Evolutionary conservation across 371 early-diverging fungal genomes (phyloP), one percentile per base, ranked within the genome.

Genomic region (Apophysomyces variabilis): DNA sequence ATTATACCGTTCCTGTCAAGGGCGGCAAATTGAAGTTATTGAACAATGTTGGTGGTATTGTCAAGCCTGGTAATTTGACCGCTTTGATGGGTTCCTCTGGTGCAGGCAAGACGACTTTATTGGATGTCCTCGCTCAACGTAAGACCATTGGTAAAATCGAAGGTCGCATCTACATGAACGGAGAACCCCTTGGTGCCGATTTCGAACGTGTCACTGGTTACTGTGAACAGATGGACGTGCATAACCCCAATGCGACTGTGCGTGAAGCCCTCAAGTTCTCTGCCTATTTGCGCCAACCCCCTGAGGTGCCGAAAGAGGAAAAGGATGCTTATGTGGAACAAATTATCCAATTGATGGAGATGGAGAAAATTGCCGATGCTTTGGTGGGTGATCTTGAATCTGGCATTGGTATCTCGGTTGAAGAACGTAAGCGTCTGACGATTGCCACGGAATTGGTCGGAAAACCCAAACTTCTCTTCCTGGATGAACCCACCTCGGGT

Each of bases 401-500:
- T 14, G 86, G 85, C 64, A 68, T 85, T 67, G 89, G 89, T 68
- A 84, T 89, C 38, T 86, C 86, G 60, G 82, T 86, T 8, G 87
- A 85, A 65, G 88, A 88, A 71, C 88, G 88, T 69, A 88, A 88
- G 76, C 86, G 87, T 39, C 71, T 88, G 66, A 87, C 87, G 12
- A 89, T 89, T 69, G 89, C 80, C 47, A 79, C 89, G 32, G 91
- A 93, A 74, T 80, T 95, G 46, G 90, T 94, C 4, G 87, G 91
- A 46, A 86, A 86, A 70, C 92, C 93, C 61, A 85, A 85, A 67
- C 80, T 94, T 50, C 79, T 94, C 21, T 93, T 93, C 85, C 77
- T 94, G 64, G 95, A 95, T 72, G 95, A 95, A 67, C 95, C 94
- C 50, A 93, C 94, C 5, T 92, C 92, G 58, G 94, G 94, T 61